phyloP scores from a whole-genome alignment of 352 stramenopile genomes.

The Thraustochytrium sp. region DNA sequence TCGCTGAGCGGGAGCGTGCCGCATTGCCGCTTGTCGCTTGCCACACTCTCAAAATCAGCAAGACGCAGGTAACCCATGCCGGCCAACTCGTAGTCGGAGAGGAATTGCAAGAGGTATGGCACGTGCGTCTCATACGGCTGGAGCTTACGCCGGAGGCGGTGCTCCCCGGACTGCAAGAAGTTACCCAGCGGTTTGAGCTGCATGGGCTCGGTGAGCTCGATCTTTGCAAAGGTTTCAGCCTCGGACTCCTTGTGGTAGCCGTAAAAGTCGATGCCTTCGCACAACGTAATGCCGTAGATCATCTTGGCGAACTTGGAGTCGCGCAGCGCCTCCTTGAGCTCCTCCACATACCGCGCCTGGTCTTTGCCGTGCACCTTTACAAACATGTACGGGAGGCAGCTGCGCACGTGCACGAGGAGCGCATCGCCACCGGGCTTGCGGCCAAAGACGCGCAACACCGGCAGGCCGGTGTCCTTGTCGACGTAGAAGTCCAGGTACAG shows the following conservation, averaged over 20 bases:
- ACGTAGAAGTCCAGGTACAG: slow-evolving; percentile 40
- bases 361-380: background rate
- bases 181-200: slow-evolving; percentile 22
- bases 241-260: slow-evolving; percentile 25
- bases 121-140: slow-evolving; percentile 47
- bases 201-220: background rate
- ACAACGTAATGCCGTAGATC: background rate
- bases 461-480: background rate
- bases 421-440: background rate
- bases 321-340: background rate
- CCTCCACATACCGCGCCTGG: background rate
- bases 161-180: slow-evolving; percentile 38
- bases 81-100: slow-evolving; percentile 45
- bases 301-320: slow-evolving; percentile 33
- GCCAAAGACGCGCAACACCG: slow-evolving; percentile 30
- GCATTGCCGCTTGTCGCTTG: background rate
- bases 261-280: slow-evolving; percentile 32
- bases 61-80: slow-evolving; percentile 42
- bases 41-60: slow-evolving; percentile 4
- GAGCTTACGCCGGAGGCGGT: background rate
- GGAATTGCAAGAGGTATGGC: slow-evolving; percentile 43
- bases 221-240: slow-evolving; percentile 18
- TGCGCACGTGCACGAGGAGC: slow-evolving; percentile 17
- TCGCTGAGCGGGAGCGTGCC: background rate
- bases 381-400: slow-evolving; percentile 42